Conservation (phyloP, 768 basidiomycete species). For the Suillus brevipes region DNA sequence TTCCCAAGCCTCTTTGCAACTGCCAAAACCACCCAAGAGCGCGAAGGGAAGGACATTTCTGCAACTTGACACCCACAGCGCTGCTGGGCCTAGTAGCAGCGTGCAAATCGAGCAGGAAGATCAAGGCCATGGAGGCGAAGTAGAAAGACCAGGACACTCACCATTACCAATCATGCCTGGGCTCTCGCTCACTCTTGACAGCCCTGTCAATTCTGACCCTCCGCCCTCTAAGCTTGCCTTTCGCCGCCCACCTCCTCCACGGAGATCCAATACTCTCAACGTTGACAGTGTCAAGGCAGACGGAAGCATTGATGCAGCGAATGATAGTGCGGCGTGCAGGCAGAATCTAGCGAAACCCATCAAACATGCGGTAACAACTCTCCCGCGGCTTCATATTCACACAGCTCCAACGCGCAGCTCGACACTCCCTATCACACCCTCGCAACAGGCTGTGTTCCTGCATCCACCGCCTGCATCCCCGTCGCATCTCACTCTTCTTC, state of each 20-base stretch:
- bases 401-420: conserved; percentile 58
- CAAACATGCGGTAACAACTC: conserved; percentile 23
- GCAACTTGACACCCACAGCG: conserved; percentile 63
- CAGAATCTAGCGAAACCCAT: background rate
- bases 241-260: conserved; percentile 48
- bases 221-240: conserved; percentile 66
- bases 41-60: conserved; percentile 54
- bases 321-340: background rate
- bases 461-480: conserved; percentile 46
- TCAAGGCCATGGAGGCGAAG: conserved; percentile 39
- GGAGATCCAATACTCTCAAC: conserved; percentile 64
- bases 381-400: conserved; percentile 62
- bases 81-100: conserved; percentile 43
- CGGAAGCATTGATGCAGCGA: background rate
- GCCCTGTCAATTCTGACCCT: conserved; percentile 58
- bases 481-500: conserved; percentile 57
- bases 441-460: conserved; percentile 20
- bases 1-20: conserved; percentile 17
- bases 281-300: background rate
- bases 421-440: conserved; percentile 52
- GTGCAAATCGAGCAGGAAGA: conserved; percentile 2
- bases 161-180: conserved; percentile 62
- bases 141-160: conserved; percentile 53
- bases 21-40: conserved; percentile 24
- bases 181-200: conserved; percentile 36